Evolutionary conservation across 2,329 filamentous ascomycete species (phyloP).

Genomic region (Fusarium buharicum): DNA sequence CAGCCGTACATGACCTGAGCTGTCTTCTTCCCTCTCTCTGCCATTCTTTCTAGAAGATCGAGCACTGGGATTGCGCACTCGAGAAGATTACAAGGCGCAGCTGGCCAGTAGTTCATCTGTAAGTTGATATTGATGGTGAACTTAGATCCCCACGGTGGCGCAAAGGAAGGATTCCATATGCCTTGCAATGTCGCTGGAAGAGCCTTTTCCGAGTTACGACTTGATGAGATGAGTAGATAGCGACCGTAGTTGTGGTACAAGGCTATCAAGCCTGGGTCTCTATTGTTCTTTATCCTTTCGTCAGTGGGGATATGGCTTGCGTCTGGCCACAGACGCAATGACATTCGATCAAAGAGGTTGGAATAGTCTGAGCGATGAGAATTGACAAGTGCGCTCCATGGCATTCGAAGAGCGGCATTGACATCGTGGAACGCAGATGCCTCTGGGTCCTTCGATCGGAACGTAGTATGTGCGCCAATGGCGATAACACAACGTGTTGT

Average conservation of each 20-base stretch:
- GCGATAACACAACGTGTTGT: constrained; percentile 26
- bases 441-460: constrained; percentile 33
- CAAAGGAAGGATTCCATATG: constrained; percentile 49
- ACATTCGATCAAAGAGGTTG: constrained; percentile 24
- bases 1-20: constrained; percentile 53
- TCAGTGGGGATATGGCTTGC: constrained; percentile 38
- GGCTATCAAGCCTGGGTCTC: constrained; percentile 44
- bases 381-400: constrained; percentile 25
- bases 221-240: constrained; percentile 47
- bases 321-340: constrained; percentile 38
- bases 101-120: constrained; percentile 65
- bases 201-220: constrained; percentile 35
- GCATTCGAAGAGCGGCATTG: constrained; percentile 28
- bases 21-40: constrained; percentile 46
- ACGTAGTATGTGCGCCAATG: constrained; percentile 42
- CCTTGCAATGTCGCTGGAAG: constrained; percentile 51
- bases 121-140: constrained; percentile 64
- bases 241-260: constrained; percentile 50
- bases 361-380: constrained; percentile 38
- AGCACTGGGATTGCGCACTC: constrained; percentile 57
- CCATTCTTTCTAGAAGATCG: constrained; percentile 42
- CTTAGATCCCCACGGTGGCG: constrained; percentile 57
- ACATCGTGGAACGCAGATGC: constrained; percentile 39
- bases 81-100: constrained; percentile 47
- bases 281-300: constrained; percentile 16